Evolutionary conservation across 164 flowering plant genomes (phyloP), one percentile per base, ranked within the genome.

Genomic region (Annona squamosa): DNA sequence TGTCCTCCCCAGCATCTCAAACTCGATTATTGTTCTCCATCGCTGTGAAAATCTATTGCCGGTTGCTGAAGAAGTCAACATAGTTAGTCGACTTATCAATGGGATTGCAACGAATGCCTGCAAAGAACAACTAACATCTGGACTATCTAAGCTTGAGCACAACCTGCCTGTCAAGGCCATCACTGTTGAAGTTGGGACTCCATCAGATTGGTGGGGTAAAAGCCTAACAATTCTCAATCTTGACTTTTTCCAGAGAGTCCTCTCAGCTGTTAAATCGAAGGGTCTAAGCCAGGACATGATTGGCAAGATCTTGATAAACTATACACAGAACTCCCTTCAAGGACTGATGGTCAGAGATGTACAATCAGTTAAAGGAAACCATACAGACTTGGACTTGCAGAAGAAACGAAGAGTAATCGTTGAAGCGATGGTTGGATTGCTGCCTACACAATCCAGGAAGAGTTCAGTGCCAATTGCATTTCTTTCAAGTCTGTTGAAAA

Each of bases 161-260:
- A 87, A 83, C 67, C 87, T 82, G 73, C 79, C 86, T 2, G 26
- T 85, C 46, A 90, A 88, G 78, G 48, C 91, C 13, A 63, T 67
- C 4, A 73, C 45, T 4, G 16, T 79, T 19, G 95, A 87, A 46
- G 71, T 88, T 12, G 97, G 90, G 75, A 85, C 88, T n/a, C 88
- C 94, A 3, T 57, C 83, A 18, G 93, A 93, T 57, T 93, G 98
- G 98, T 96, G 98, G 99, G 99, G 97, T 13, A 90, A 87, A 48
- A 81, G 87, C 17, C 89, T 95, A 1, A 68, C 91, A 16, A 75
- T 81, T 69, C 86, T 96, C 16, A 87, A 79, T 71, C 91, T 96
- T 4, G 95, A 96, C 71, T 89, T 93, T 84, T 96, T 93, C 81
- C 95, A 89, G 71, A 72, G 97, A 66, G 99, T 91, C 63, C 56